These are phyloP conservation scores for Piromyces sp. DNA, from an alignment of 192 early-diverging fungal species.

Conservation along the genomic window DNA sequence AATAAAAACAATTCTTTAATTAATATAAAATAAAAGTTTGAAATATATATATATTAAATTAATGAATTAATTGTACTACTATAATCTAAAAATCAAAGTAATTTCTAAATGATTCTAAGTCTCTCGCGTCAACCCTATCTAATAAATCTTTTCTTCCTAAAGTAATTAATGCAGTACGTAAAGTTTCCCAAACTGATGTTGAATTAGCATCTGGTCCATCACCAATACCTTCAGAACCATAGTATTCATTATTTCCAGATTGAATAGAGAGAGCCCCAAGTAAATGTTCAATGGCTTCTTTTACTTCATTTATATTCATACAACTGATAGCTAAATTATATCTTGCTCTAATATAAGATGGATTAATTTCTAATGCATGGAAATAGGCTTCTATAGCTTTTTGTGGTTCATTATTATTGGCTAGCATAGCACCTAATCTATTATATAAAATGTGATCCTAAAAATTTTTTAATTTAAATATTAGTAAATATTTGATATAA, in stretches of 20 bases:
- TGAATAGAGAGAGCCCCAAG: constrained; percentile 76
- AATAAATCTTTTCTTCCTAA: neutral
- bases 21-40: no score
- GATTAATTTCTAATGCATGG: constrained; percentile 83
- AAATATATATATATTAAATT: no score
- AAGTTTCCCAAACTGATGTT: neutral
- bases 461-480: constrained; percentile 88
- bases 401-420: constrained; percentile 58
- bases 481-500: no score
- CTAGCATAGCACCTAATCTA: constrained; percentile 54
- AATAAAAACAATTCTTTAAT: no score
- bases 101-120: neutral
- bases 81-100: neutral
- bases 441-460: constrained; percentile 27
- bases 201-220: neutral
- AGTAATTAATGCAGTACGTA: neutral
- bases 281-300: constrained; percentile 82
- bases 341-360: constrained; percentile 81
- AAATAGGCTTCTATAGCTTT: constrained; percentile 86
- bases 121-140: neutral
- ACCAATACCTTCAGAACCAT: neutral
- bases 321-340: constrained; percentile 91
- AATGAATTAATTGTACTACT: neutral
- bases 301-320: constrained; percentile 71
- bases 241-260: neutral